Evolutionary conservation across 148 eudicot species (phyloP), one percentile per base, ranked within the genome.

Genomic region (Fagopyrum esculentum): DNA sequence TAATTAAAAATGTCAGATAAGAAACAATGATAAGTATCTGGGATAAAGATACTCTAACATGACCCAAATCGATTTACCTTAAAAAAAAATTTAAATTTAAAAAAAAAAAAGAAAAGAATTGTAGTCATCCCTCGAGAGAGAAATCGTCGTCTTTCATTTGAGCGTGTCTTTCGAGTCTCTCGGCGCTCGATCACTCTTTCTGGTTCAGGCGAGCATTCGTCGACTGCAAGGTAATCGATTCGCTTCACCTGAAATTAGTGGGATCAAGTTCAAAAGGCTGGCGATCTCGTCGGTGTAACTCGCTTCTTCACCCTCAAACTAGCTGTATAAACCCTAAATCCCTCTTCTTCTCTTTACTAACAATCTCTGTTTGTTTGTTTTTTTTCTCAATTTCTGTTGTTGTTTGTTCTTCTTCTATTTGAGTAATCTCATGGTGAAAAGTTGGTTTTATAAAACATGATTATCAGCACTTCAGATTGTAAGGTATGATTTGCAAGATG

Each of bases 131-230:
- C 45, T 9, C 46, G 46, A 66, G 10, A 19, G n/a, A 19, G 46
- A 66, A 66, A 40, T n/a, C 71, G 71, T 66, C 43, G 71, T 66
- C 40, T 66, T 66, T 15, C 46, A 47, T 17, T 8, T 35, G 46
- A 13, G 9, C 46, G 35, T 66, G 46, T 40, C 17, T 17, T 66
- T 40, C 9, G 17, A 11, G 47, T n/a, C 11, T 12, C 43, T 66
- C 46, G 45, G 46, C 19, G 71, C 71, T 19, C 16, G 8, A 66
- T 13, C 46, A 40, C 8, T 30, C 69, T 30, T 35, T 1, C 40
- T 35, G 40, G 40, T 35, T 35, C 69, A 10, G 5, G n/a, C 16
- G 10, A 12, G 4, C 46, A 12, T 40, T 66, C 15, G 43, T n/a
- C 71, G 71, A 8, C 66, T 40, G 19, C 63, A 19, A 57, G 3